Base-by-base conservation (phyloP, 805 yeast species). In the Starmerella stigmatis region DNA sequence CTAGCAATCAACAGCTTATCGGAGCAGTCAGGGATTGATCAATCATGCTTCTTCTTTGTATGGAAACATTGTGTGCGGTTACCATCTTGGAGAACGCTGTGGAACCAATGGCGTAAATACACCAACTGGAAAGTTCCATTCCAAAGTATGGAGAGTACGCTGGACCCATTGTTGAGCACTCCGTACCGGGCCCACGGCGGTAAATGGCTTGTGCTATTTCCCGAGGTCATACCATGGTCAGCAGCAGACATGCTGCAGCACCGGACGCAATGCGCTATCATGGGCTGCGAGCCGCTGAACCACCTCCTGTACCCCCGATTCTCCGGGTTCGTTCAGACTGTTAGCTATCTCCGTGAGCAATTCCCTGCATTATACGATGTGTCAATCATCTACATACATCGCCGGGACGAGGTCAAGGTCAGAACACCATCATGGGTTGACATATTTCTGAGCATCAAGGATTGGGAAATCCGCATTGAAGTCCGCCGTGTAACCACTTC, bases 301-400 rank as follows among this genome's bases (percentile, higher is more conserved):
- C 70, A 82, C 50, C 63, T 84, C 6, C 63, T 88, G 22, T 86
- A 86, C 56, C 96, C 96, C 3, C 67, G 96, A 43, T 86, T 75
- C 46, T 42, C 51, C 21, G 54, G 62, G 1, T 57, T 62, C 32
- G 49, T 52, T 5, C 63, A 60, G 30, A 43, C 57, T 9, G 46
- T 57, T 10, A 46, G 50, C 13, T 48, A 52, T 19, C 50, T 62
- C 9, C 48, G 59, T 23, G 55, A 53, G 19, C 54, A 50, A 1
- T 38, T 57, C 13, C 45, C 57, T 3, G 46, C 54, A 13, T 54
- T 81, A 5, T 78, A 77, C 49, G 83, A 79, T 56, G 57, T 79
- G 8, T 73, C 85, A 2, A 60, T 79, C 4, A 34, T 65, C 11
- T 78, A 79, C 47, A 46, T 49, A n/a, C 41, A 50, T 27, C 43